Evolutionary conservation across 129 eudicot genomes (phyloP), one percentile per base, ranked within the genome.

Genomic region (Calendula officinalis): DNA sequence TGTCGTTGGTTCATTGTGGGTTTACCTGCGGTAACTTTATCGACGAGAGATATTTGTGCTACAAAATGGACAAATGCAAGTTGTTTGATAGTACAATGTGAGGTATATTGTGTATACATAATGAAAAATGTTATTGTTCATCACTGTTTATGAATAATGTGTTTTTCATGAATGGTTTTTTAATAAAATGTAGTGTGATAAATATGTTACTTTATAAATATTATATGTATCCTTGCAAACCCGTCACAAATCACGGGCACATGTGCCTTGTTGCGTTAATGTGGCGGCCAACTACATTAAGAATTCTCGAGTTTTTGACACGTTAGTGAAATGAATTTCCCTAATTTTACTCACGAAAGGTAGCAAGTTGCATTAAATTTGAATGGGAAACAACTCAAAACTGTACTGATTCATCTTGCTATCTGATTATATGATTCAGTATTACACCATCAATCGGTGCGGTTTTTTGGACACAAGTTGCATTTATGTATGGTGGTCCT

Each of bases 401-500:
- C 52, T 56, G 8, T 57, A 42, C 30, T 36, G 35, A 57, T 73
- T 38, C 60, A 64, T 27, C 53, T 74, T 59, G 49, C 39, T 5
- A 56, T 43, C 37, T 35, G 35, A 22, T 22, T 38, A 39, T 47
- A 48, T 73, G 55, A 74, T 46, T 56, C 67, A 50, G 68, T 74
- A 48, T 56, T 33, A 74, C 73, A 74, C 72, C 65, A 65, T 46
- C 27, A 30, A 47, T 22, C 37, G 5, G 43, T 60, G 30, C n/a
- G 36, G 11, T 57, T 66, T 66, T 73, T 14, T 59, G 42, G 47
- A 74, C 34, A 60, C 78, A 66, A 66, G 73, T 74, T 74, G 72
- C 78, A 66, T 64, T 27, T 48, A 66, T 64, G 27, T 48, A 66
- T 66, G 48, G 73, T 74, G 78, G 78, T 74, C 78, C 78, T 56